Conservation (phyloP, 805 yeast species). For the Candida fluviatilis region DNA sequence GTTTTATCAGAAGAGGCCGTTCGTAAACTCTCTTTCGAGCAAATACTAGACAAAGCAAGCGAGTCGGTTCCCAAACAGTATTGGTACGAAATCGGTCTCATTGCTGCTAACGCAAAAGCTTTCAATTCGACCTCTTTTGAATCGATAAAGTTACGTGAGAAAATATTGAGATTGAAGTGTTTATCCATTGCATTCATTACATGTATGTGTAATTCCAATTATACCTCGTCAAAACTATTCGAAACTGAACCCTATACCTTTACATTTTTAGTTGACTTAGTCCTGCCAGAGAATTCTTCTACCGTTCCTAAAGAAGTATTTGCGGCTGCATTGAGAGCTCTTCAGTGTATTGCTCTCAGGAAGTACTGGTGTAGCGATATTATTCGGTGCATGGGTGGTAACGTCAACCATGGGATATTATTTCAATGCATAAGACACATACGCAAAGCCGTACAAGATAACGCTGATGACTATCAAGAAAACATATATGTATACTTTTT, state of each 20-base stretch:
- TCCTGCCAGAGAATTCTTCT: constrained; percentile 57
- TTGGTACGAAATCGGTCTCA: constrained; percentile 60
- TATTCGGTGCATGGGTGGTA: constrained; percentile 74
- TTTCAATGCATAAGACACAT: constrained; percentile 68
- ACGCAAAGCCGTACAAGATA: constrained; percentile 44
- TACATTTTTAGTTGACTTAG: constrained; percentile 63
- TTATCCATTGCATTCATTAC: constrained; percentile 62
- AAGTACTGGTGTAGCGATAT: constrained; percentile 74
- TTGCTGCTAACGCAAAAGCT: constrained; percentile 66
- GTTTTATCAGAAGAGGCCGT: constrained; percentile 53
- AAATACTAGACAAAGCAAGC: constrained; percentile 59
- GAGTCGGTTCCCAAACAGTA: constrained; percentile 56
- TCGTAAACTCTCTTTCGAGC: constrained; percentile 50
- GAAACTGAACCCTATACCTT: constrained; percentile 69
- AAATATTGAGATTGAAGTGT: constrained; percentile 61
- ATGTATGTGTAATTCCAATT: constrained; percentile 52
- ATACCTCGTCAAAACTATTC: constrained; percentile 60
- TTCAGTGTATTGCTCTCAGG: constrained; percentile 65
- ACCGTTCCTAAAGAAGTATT: constrained; percentile 49
- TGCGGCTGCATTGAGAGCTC: constrained; percentile 57
- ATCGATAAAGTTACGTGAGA: constrained; percentile 50
- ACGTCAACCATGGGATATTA: constrained; percentile 78
- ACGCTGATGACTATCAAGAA: constrained; percentile 27
- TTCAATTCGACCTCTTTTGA: constrained; percentile 56
- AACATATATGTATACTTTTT: constrained; percentile 53